Evolutionary conservation across 225 moss, liverwort and hornwort genomes (phyloP).

Genomic region (Anthoceros angustus): DNA sequence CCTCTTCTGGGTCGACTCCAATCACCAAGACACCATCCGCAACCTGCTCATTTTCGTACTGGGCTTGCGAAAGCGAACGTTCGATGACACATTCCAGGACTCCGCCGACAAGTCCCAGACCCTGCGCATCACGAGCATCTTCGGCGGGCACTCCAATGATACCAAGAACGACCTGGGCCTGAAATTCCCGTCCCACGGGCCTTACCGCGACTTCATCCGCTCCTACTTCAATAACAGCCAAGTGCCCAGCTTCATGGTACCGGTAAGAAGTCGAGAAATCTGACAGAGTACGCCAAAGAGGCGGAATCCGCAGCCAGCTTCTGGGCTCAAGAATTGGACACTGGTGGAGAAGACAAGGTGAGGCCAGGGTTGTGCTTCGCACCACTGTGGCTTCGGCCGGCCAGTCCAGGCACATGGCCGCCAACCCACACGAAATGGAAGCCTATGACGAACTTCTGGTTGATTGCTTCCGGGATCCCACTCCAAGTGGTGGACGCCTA

Average conservation of each 20-base stretch:
- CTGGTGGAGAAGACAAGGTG: slow-evolving; percentile 10
- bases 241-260: slow-evolving; percentile 21
- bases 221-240: slow-evolving; percentile 18
- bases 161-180: slow-evolving; percentile 19
- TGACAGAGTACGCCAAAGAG: slow-evolving; percentile 10
- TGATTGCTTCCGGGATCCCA: slow-evolving; percentile 14
- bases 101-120: slow-evolving; percentile 9
- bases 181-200: slow-evolving; percentile 12
- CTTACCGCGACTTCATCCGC: slow-evolving; percentile 10
- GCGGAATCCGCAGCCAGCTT: slow-evolving; percentile 21
- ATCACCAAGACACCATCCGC: slow-evolving; percentile 22
- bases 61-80: slow-evolving; percentile 10
- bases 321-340: slow-evolving; percentile 14
- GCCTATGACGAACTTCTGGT: slow-evolving; percentile 23
- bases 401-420: slow-evolving; percentile 11
- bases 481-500: slow-evolving; percentile 18
- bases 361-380: slow-evolving; percentile 22
- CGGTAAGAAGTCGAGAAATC: slow-evolving; percentile 16
- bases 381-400: slow-evolving; percentile 26
- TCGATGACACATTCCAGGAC: slow-evolving; percentile 11
- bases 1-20: slow-evolving; percentile 41
- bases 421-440: slow-evolving; percentile 34
- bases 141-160: slow-evolving; percentile 24
- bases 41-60: slow-evolving; percentile 32
- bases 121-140: slow-evolving; percentile 22